Evolutionary conservation across 139 green algal genomes (phyloP), one percentile per base, ranked within the genome.

Genomic region (Chlamydomonas schloesseri): DNA sequence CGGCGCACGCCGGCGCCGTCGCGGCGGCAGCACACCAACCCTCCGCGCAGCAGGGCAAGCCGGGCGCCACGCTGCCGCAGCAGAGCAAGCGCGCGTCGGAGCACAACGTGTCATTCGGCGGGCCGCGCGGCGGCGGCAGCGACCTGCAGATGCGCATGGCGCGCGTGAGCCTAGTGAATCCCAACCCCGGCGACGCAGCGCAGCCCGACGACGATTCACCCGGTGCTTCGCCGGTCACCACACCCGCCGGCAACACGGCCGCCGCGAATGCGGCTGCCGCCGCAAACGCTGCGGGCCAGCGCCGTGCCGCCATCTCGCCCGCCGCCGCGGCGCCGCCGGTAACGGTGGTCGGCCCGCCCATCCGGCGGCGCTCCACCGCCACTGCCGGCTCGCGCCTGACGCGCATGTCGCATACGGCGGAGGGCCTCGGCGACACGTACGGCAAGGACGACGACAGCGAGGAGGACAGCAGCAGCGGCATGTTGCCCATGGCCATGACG

Each of bases 281-380:
- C 57, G 34, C 57, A 3, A 28, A 17, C 75, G 53, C 34, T 24
- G 69, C 34, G 34, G 69, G 69, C 9, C 23, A 20, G 75, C 58
- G 69, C n/a, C 74, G n/a, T 58, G 17, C 33, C 6, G 0, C 24
- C 28, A 74, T 84, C 42, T 73, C 77, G 5, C 77, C 77, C 17
- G 42, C 62, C 29, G 28, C 13, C 36, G 72, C 29, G 28, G 6
- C 36, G 72, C 31, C 76, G n/a, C 33, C 4, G 57, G 18, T 3
- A 71, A 23, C 21, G 34, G 29, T 72, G 72, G 36, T 57, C 10
- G 4, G 75, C 75, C 6, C 20, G 21, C 53, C 76, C 37, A 47
- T 36, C n/a, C 78, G 78, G 17, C 78, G 78, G 15, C 78, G 78
- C 64, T 84, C 78, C 64, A 84, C 78, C 31, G 78, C 78, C 64